These are phyloP conservation scores for Bremia lactucae DNA, from an alignment of 352 stramenopile genomes.

Conservation along the genomic window DNA sequence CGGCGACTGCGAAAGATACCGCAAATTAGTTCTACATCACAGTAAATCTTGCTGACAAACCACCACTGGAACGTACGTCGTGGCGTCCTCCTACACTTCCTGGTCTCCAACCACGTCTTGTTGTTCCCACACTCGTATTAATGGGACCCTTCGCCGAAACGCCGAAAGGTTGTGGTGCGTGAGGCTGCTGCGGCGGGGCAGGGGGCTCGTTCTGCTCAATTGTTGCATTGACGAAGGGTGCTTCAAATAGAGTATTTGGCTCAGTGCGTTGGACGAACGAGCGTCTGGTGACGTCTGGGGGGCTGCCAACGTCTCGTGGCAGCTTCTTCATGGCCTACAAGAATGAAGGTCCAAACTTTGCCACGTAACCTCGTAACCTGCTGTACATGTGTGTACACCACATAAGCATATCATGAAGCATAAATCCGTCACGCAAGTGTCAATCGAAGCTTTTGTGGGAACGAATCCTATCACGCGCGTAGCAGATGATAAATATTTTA, in stretches of 20 bases:
- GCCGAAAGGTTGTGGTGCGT: slow-evolving; percentile 9
- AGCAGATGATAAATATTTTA: slow-evolving; percentile 59
- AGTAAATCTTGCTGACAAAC: not conserved
- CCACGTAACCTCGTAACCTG: slow-evolving; percentile 8
- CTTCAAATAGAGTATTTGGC: slow-evolving; percentile 1
- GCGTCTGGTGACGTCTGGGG: slow-evolving; percentile 5
- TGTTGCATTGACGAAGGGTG: not conserved
- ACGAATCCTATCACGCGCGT: slow-evolving; percentile 19
- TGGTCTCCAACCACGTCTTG: slow-evolving; percentile 19
- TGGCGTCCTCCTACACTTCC: slow-evolving; percentile 19
- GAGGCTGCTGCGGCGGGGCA: slow-evolving; percentile 9
- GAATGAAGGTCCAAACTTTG: slow-evolving; percentile 4
- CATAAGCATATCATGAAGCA: slow-evolving; percentile 12
- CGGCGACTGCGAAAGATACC: slow-evolving; percentile 16
- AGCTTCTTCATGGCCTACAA: slow-evolving; percentile 17
- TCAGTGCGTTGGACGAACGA: no score
- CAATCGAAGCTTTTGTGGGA: slow-evolving; percentile 48
- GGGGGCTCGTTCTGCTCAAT: slow-evolving; percentile 6
- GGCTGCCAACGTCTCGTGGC: slow-evolving; percentile 7
- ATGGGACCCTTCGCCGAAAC: slow-evolving; percentile 4
- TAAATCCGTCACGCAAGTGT: slow-evolving; percentile 29
- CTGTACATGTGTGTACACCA: no score
- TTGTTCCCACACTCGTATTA: slow-evolving; percentile 8
- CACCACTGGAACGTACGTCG: slow-evolving; percentile 13
- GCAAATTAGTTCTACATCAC: slow-evolving; percentile 1